Percentiles rank a stretch among this genome's conserved stretches.
These are phyloP conservation scores for Heterobasidion irregulare DNA, from an alignment of 1,284 basidiomycete species.

Conservation along the genomic window DNA sequence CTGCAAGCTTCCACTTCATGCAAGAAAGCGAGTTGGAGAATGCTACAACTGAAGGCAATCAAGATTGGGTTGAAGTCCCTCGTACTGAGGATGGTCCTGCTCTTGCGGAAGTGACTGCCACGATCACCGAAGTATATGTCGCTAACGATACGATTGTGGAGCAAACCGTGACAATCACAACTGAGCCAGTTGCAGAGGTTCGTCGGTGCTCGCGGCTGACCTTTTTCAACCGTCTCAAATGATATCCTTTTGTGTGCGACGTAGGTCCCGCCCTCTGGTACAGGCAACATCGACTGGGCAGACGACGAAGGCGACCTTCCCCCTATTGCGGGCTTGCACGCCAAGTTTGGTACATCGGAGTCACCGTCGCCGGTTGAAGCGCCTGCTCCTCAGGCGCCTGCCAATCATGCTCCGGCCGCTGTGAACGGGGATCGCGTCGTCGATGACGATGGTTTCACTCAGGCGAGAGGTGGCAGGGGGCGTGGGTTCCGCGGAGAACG, in stretches of 20 bases:
- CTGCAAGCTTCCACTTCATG: constrained; percentile 66
- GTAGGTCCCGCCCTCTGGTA: constrained; percentile 32
- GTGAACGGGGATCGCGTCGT: constrained; percentile 9
- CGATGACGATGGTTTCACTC: constrained; percentile 61
- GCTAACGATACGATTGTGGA: constrained; percentile 18
- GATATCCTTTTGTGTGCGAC: not conserved
- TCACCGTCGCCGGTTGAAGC: constrained; percentile 35
- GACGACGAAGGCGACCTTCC: constrained; percentile 36
- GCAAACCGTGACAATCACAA: constrained; percentile 14
- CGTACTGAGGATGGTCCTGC: constrained; percentile 7
- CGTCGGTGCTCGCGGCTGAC: no score
- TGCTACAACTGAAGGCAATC: constrained; percentile 14
- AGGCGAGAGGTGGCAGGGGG: constrained; percentile 30
- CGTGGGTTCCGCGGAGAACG: constrained; percentile 22
- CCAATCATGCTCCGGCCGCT: constrained; percentile 11
- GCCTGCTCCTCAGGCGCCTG: constrained; percentile 20
- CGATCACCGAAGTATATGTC: no score
- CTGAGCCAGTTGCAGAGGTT: no score
- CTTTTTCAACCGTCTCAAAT: no score
- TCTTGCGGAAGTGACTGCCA: constrained; percentile 12
- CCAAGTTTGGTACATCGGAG: constrained; percentile 30
- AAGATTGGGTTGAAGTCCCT: constrained; percentile 11
- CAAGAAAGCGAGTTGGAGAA: constrained; percentile 64
- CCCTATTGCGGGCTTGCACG: constrained; percentile 30
- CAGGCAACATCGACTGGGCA: constrained; percentile 32